Base-by-base conservation (phyloP, 441 rosid genomes). In the Arabidopsis lyrata region DNA sequence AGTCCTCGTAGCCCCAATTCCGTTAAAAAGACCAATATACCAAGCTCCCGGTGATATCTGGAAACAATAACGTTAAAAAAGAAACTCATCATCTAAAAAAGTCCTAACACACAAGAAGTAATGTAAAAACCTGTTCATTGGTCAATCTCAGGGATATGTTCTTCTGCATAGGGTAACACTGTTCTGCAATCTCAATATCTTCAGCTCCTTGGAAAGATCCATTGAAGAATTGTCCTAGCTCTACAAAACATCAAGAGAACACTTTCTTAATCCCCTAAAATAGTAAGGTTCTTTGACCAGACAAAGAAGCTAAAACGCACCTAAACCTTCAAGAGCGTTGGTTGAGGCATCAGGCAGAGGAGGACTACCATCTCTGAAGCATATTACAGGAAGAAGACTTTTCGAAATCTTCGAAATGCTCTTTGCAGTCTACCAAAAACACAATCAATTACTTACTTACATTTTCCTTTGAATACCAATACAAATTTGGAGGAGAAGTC, bases 311-410 rank as follows among this genome's bases (percentile, higher is more conserved):
- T 27, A 70, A 71, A 55, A 11, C 76, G 9, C 81, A 92, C 97
- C 95, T 84, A 82, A 78, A 66, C 87, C 83, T 61, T 86, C 61
- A 22, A 79, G 35, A 74, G 90, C 85, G 58, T 82, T 66, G 68
- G 76, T 80, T 78, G 90, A 81, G 42, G 82, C 83, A 79, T 92
- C 95, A 36, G 99, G 97, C 22, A 92, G 81, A 55, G 97, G 97
- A 72, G 90, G 99, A 79, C 99, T 87, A 60, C 99, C 99, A 69
- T 88, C 93, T 88, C 99, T 86, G 68, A 94, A 82, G 82, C 99
- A 94, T 65, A 92, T 81, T 67, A 90, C 81, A 7, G 97, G 99
- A 78, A 87, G 82, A 36, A 74, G 72, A 78, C 88, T 85, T 68
- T 68, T 80, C 20, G 95, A 78, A 53, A 87, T 77, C 73, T 81